Conservation (phyloP, 228 moss, liverwort and hornwort genomes). For the Sphagnum fallax region DNA sequence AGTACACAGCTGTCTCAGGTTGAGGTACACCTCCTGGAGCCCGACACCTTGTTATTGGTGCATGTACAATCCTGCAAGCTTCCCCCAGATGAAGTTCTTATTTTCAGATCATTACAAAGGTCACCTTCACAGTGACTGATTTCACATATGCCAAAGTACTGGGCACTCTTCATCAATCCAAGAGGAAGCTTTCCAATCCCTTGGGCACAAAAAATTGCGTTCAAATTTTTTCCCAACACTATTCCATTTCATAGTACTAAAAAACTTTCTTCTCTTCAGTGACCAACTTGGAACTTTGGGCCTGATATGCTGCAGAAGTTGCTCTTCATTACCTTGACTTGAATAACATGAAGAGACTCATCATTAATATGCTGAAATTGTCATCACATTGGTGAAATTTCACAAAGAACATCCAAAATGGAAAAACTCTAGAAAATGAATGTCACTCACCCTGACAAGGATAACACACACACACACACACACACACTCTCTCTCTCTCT, state of each 20-base stretch:
- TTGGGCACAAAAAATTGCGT: background rate
- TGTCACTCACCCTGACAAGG: no score
- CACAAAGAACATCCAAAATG: no score
- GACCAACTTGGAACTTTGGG: no score
- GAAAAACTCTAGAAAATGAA: no score
- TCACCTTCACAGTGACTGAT: background rate
- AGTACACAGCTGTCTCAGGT: conserved; percentile 42
- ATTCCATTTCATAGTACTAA: background rate
- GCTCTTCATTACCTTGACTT: no score
- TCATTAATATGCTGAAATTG: no score
- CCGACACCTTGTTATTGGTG: conserved; percentile 74
- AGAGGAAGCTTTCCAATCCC: background rate
- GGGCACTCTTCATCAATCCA: background rate
- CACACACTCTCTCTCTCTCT: no score
- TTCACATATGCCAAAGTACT: background rate
- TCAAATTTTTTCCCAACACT: background rate
- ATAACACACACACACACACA: no score
- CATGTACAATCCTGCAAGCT: conserved; percentile 63
- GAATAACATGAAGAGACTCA: no score
- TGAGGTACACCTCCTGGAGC: conserved; percentile 53
- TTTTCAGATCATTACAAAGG: background rate
- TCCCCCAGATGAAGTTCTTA: background rate
- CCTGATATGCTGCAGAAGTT: no score
- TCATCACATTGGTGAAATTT: no score
- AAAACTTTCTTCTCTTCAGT: background rate